Evolutionary conservation across 1,139 yeast species (phyloP).

Genomic region (Yamadazyma atmosphaerica): DNA sequence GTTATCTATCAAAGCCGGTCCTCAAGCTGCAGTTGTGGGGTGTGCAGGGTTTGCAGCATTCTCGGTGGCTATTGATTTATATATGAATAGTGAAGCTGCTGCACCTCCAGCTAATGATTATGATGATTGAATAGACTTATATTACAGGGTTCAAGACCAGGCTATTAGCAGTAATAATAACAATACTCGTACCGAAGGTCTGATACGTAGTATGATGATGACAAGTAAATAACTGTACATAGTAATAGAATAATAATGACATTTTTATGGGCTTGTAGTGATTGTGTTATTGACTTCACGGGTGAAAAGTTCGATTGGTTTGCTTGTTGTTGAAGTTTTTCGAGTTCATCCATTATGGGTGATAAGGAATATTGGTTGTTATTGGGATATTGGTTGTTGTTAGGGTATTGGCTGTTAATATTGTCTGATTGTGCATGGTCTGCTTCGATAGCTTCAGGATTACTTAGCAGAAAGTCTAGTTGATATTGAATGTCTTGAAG

Average conservation of each 20-base stretch:
- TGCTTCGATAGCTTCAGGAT: background rate
- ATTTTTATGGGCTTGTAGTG: conserved; percentile 2
- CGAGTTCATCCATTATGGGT: conserved; percentile 13
- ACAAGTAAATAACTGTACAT: conserved; percentile 16
- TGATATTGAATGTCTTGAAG: conserved; percentile 10
- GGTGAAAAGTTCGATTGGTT: background rate
- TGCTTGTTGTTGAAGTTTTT: conserved; percentile 11
- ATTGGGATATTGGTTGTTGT: no score
- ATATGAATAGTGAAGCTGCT: conserved; percentile 82
- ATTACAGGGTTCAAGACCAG: no score
- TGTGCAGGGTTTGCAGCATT: conserved; percentile 99
- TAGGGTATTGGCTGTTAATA: no score
- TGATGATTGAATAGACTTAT: conserved; percentile 52
- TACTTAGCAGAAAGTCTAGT: conserved; percentile 6
- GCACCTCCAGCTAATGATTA: conserved; percentile 89
- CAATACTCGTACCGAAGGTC: conserved; percentile 38
- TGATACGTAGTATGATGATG: conserved; percentile 27
- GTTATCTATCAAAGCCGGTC: conserved; percentile 87
- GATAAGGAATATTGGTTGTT: background rate
- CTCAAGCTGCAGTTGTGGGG: conserved; percentile 87
- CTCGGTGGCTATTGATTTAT: conserved; percentile 88
- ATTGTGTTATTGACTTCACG: conserved; percentile 2
- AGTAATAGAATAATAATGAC: conserved; percentile 11
- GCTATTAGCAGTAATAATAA: conserved; percentile 39
- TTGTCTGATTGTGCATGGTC: no score